Conservation (phyloP, 2,329 filamentous ascomycete genomes). For the Colletotrichum plurivorum region DNA sequence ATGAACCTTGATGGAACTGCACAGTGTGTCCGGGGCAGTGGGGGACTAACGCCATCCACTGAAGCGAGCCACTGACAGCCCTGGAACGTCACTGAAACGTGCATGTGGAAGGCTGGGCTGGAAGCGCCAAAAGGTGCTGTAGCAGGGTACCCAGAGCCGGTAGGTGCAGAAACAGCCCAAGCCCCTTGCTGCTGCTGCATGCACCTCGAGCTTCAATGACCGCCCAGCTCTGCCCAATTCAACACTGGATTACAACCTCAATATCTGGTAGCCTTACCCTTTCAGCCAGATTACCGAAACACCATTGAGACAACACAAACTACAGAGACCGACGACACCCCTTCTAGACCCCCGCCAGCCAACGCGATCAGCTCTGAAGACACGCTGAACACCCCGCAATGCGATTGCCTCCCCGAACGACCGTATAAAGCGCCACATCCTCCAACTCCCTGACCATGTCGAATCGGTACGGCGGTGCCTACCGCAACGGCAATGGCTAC, state of each 20-base stretch:
- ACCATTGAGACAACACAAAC: not conserved
- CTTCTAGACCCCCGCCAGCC: not conserved
- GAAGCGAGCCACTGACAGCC: conserved; percentile 27
- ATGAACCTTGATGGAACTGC: not conserved
- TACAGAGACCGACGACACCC: not conserved
- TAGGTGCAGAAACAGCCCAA: not conserved
- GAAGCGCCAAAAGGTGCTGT: not conserved
- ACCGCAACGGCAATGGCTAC: conserved; percentile 59
- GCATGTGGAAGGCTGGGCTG: conserved; percentile 32
- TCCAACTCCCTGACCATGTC: conserved; percentile 36
- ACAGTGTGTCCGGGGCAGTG: conserved; percentile 25
- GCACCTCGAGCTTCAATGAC: conserved; percentile 9
- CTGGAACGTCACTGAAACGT: conserved; percentile 39
- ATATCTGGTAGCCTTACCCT: conserved; percentile 7
- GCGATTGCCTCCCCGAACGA: conserved; percentile 23
- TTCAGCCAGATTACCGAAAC: not conserved
- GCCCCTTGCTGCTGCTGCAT: conserved; percentile 30
- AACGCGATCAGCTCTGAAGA: no score
- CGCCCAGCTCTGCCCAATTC: conserved; percentile 4
- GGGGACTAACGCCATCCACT: conserved; percentile 17
- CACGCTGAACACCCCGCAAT: conserved; percentile 22
- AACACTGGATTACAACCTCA: not conserved
- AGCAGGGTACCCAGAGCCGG: no score
- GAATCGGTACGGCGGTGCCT: conserved; percentile 48
- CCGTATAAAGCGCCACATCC: conserved; percentile 32